Conservation (phyloP, 345 rosid genomes). For the rapeseed (Brassica napus) region DNA sequence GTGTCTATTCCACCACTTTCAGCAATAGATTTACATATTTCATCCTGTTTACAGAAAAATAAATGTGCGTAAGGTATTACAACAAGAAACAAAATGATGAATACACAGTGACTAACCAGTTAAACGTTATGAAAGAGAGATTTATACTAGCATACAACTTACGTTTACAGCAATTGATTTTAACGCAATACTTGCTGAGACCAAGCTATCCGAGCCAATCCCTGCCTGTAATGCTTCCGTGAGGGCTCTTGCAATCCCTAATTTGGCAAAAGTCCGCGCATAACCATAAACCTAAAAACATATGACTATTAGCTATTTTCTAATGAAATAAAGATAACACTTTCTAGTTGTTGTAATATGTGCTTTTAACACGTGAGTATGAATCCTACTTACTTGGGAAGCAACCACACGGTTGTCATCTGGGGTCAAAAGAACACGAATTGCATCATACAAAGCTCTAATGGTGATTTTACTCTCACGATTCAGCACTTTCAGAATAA, state of each 20-base stretch:
- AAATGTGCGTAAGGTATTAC: background rate
- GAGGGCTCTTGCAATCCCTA: slow-evolving; percentile 73
- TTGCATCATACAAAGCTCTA: slow-evolving; percentile 68
- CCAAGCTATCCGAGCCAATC: slow-evolving; percentile 68
- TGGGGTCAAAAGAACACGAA: slow-evolving; percentile 71
- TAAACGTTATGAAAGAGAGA: slow-evolving; percentile 10
- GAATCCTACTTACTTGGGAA: slow-evolving; percentile 68
- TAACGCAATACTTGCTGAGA: slow-evolving; percentile 75
- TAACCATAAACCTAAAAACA: slow-evolving; percentile 79
- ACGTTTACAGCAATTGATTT: slow-evolving; percentile 90
- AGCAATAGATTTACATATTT: slow-evolving; percentile 83
- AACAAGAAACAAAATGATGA: background rate
- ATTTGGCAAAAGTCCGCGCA: slow-evolving; percentile 83
- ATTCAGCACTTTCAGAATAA: slow-evolving; percentile 62
- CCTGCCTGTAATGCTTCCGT: slow-evolving; percentile 66
- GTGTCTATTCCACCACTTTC: slow-evolving; percentile 84
- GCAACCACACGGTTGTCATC: slow-evolving; percentile 96
- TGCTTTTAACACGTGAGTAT: background rate
- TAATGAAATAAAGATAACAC: background rate
- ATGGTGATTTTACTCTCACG: slow-evolving; percentile 44
- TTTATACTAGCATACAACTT: slow-evolving; percentile 31
- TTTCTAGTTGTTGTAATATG: background rate
- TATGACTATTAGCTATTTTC: background rate
- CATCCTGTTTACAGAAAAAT: slow-evolving; percentile 54
- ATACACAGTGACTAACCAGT: background rate